Percentiles rank a stretch among this genome's conserved stretches.
phyloP scores from a whole-genome alignment of 352 stramenopile species.

The Blastocystis sp. region DNA sequence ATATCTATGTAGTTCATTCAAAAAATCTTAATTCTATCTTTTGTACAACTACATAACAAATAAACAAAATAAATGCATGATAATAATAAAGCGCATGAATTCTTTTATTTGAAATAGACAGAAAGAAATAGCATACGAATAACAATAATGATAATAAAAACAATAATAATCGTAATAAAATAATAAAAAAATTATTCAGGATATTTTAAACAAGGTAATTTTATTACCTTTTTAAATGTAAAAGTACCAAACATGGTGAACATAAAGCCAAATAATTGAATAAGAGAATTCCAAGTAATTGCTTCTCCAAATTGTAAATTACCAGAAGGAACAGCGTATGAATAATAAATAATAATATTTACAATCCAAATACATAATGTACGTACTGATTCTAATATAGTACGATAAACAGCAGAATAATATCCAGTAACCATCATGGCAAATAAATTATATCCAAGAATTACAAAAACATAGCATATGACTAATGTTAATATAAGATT shows the following conservation, averaged over 20 bases:
- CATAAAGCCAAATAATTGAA: conserved; percentile 41
- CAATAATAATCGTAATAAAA: too few species aligned
- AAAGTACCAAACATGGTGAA: conserved; percentile 39
- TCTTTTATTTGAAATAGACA: too few species aligned
- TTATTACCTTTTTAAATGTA: conserved; percentile 43
- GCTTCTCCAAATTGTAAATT: conserved; percentile 39
- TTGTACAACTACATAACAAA: too few species aligned
- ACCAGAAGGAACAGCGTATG: too few species aligned
- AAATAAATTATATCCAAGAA: conserved; percentile 44
- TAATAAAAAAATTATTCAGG: too few species aligned
- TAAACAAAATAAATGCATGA: too few species aligned
- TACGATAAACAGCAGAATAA: conserved; percentile 40
- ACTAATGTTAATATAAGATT: conserved; percentile 32
- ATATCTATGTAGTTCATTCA: too few species aligned
- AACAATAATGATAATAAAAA: too few species aligned
- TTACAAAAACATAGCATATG: conserved; percentile 45
- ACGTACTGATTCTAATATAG: conserved; percentile 42
- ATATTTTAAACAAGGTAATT: conserved; percentile 39
- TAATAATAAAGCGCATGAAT: too few species aligned
- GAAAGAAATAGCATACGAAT: too few species aligned
- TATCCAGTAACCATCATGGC: conserved; percentile 43
- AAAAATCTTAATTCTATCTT: too few species aligned
- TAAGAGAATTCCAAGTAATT: conserved; percentile 23
- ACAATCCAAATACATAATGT: conserved; percentile 41
- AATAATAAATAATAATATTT: conserved; percentile 41